Evolutionary conservation across 129 eudicot genomes (phyloP).

Genomic region (Smallanthus sonchifolius): DNA sequence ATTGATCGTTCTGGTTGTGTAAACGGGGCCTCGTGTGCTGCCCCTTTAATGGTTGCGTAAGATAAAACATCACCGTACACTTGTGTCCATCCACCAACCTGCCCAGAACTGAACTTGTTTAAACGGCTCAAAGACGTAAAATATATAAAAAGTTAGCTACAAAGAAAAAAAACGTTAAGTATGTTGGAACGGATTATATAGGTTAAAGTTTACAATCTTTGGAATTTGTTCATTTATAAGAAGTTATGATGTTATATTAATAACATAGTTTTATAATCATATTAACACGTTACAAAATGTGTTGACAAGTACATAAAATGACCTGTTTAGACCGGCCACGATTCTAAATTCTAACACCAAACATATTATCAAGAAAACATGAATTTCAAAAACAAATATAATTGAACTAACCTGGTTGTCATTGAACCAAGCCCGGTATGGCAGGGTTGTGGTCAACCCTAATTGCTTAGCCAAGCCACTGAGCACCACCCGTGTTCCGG

Average conservation of each 20-base stretch:
- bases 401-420: slow-evolving; percentile 54
- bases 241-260: too few relatives aligned
- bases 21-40: slow-evolving; percentile 76
- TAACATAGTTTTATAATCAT: too few relatives aligned
- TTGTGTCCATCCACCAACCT: slow-evolving; percentile 92
- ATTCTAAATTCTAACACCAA: not conserved
- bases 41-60: slow-evolving; percentile 76
- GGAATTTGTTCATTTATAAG: too few relatives aligned
- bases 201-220: not conserved
- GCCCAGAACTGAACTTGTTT: not conserved
- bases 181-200: not conserved
- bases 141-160: not conserved
- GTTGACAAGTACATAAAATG: not conserved
- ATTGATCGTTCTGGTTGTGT: slow-evolving; percentile 67
- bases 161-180: not conserved
- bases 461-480: slow-evolving; percentile 47
- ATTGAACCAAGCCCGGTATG: slow-evolving; percentile 60
- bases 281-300: too few relatives aligned
- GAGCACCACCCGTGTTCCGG: slow-evolving; percentile 53
- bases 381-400: not conserved
- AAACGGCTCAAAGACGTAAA: not conserved
- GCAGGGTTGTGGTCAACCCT: slow-evolving; percentile 50
- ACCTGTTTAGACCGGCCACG: not conserved
- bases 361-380: not conserved
- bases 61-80: slow-evolving; percentile 56